Evolutionary conservation across 345 rosid species (phyloP), one percentile per base, ranked within the genome.

Genomic region (Brassica nigra): DNA sequence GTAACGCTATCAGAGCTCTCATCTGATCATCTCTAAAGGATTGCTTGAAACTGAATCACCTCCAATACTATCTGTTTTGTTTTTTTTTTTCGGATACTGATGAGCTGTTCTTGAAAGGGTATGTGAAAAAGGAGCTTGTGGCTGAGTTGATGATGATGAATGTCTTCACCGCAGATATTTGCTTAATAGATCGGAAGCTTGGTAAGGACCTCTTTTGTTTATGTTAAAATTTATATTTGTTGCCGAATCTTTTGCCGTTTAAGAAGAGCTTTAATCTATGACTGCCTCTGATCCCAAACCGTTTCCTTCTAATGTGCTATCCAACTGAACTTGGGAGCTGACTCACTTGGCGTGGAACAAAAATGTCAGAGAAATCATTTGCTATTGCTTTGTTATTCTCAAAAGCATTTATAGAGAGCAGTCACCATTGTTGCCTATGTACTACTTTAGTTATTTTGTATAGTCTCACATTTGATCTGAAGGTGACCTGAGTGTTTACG

Each of bases 1-100:
- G 79, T 71, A 76, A 68, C 0, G 79, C 84, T 0, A 30, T 72
- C 29, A 49, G n/a, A 73, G 70, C 80, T 58, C 76, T 85, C 68
- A 4, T 71, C 55, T 36, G 62, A 2, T 85, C 68, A 4, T 71
- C 55, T 36, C 67, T 2, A 83, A 58, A 71, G 86, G 81, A 11
- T 36, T 78, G 44, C 11, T 72, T 1, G 12, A 28, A 57, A 78
- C 6, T 30, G 20, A 67, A 58, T 3, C 29, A 44, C 77, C 68
- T 72, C 2, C 73, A 0, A 7, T 57, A 4, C 2, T 12, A 1
- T 27, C 28, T 66, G 66, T 73, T 0, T 72, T 78, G 4, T 2
- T 5, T 20, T 20, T 20, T 20, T 20, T 20, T 20, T 20, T 1
- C 1, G 2, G 1, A n/a, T 14, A 69, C 12, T 9, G 6, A 76